Evolutionary conservation across 208 protist species (phyloP), one percentile per base, ranked within the genome.

Genomic region (Herpetomonas tarakana): DNA sequence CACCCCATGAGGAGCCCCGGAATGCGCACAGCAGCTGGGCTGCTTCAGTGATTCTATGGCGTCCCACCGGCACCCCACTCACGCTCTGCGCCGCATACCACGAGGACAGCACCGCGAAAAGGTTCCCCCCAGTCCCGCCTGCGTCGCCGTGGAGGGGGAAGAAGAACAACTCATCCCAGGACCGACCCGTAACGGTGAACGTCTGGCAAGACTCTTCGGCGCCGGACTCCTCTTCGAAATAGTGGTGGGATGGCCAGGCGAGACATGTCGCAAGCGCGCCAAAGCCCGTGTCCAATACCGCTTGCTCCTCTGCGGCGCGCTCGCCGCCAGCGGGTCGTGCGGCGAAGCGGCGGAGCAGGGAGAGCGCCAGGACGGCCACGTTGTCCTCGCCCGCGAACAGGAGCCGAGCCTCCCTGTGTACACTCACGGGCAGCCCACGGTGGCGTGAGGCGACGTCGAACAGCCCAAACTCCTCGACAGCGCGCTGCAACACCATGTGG

Each of bases 381-480:
- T 64, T 53, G 28, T 62, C 74, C 7, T 58, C 55, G 2, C 27
- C 31, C 29, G 80, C 68, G 52, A 94, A 86, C 0, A 67, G 28
- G 1, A 59, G 58, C 19, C 84, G 76, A 47, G 76, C 88, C 0
- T 46, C 56, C 25, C 78, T 69, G 63, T 94, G 84, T 50, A 77
- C 55, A 3, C 67, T 66, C 25, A 92, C 25, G 11, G 88, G 71
- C 41, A 91, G 58, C 18, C 80, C 80, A 2, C 84, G 79, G 47
- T 79, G 77, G 2, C 78, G 69, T 27, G 88, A 81, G 2, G 62
- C 38, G 14, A 41, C 47, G 61, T 74, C 73, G 56, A 78, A 94
- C 3, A 94, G 62, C 12, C 88, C 88, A 58, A 91, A 90, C 65
- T 94, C 88, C 54, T 86, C 81, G 22, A 94, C 71, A 0, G 56